Base-by-base conservation (phyloP, 352 stramenopile genomes). In the Pythium dissimile region DNA sequence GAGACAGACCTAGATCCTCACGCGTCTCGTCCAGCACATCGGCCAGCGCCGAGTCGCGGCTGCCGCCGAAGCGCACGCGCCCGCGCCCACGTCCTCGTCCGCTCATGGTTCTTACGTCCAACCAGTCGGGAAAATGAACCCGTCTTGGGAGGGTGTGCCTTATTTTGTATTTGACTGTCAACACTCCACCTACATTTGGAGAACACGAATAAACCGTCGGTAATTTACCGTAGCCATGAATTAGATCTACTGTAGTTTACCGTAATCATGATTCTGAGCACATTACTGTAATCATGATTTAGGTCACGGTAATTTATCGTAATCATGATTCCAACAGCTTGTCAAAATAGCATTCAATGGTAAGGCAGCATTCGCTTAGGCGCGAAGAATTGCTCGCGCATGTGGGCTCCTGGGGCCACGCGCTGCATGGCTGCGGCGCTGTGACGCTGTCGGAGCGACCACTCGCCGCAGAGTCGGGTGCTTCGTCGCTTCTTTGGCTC, bases 21-120 rank as follows among this genome's bases (percentile, higher is more conserved):
- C 79, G 79, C 39, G 76, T 89, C 59, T 89, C 76, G 44, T 89
- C 79, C 50, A 89, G 75, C 32, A 89, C 69, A 42, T 89, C 76
- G 1, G 72, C 65, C n/a, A 87, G 67, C 72, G 72, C 71, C 31
- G 79, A 80, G 59, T 89, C 76, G 52, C 74, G 70, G 56, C 79
- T 89, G n/a, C 79, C 76, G 54, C 79, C 79, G 54, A 89, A 89
- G 66, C 79, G 79, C 56, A 87, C 75, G 57, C 79, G 79, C 11
- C 76, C 74, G 20, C 76, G 79, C 23, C 79, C 79, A 6, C 79
- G 68, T 77, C 79, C 79, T 68, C 79, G 66, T 21, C 31, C 47
- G 46, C 74, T 86, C 76, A 87, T 89, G 18, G 15, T 54, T 15
- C 26, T 50, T 47, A 4, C 50, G 39, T 32, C 54, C 54, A 62